phyloP scores from a whole-genome alignment of 257 asterid genomes.

The Paulownia fortunei region DNA sequence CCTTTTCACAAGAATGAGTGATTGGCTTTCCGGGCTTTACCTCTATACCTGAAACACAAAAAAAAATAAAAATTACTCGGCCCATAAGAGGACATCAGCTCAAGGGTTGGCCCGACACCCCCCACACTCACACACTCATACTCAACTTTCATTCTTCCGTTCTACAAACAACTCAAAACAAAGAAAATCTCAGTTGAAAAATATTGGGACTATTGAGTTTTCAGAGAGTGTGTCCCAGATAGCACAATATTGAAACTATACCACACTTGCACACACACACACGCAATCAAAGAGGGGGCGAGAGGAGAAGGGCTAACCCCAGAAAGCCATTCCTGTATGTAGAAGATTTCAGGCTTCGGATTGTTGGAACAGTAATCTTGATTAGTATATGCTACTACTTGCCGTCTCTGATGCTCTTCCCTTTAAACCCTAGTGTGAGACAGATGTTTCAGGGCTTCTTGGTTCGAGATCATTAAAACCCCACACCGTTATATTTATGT shows the following conservation, averaged over 20 bases:
- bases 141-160: background rate
- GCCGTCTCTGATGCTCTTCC: background rate
- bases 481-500: background rate
- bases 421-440: slow-evolving; percentile 36
- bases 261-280: background rate
- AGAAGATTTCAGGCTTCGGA: slow-evolving; percentile 1
- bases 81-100: background rate
- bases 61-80: background rate
- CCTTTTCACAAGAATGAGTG: slow-evolving; percentile 58
- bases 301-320: slow-evolving; percentile 52
- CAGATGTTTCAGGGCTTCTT: background rate
- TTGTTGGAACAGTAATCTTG: background rate
- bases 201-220: background rate
- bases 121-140: background rate
- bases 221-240: background rate
- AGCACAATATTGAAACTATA: background rate
- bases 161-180: background rate
- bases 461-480: slow-evolving; percentile 21
- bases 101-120: too few relatives aligned
- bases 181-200: background rate
- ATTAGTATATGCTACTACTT: background rate
- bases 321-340: slow-evolving; percentile 54
- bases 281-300: background rate
- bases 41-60: slow-evolving; percentile 61
- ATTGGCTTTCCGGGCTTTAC: slow-evolving; percentile 74